phyloP scores from a whole-genome alignment of 176 grass and related monocot genomes.

The Oryza meyeriana region DNA sequence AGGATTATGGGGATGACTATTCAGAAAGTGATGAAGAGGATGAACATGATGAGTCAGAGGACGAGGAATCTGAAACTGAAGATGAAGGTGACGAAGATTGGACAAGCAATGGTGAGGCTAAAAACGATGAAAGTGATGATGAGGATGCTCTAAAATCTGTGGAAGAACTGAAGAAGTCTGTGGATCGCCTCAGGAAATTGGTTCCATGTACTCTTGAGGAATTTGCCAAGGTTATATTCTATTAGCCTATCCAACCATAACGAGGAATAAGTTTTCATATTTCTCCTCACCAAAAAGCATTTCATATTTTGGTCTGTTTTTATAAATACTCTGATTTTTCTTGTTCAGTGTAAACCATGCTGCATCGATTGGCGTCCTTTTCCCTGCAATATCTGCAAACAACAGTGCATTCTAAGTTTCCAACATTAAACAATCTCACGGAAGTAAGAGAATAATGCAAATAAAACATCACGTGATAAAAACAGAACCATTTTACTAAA shows the following conservation, averaged over 20 bases:
- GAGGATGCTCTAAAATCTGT: constrained; percentile 65
- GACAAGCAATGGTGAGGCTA: constrained; percentile 63
- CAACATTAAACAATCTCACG: background rate
- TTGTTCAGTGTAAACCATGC: background rate
- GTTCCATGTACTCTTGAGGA: constrained; percentile 66
- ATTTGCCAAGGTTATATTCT: constrained; percentile 59
- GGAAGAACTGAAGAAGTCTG: constrained; percentile 64
- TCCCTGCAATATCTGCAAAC: constrained; percentile 6
- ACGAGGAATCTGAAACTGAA: constrained; percentile 80
- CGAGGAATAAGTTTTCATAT: background rate
- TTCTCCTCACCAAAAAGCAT: background rate
- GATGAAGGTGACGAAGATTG: constrained; percentile 74
- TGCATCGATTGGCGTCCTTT: background rate
- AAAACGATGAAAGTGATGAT: constrained; percentile 74
- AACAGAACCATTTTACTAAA: background rate
- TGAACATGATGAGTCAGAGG: constrained; percentile 62
- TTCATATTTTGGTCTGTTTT: background rate
- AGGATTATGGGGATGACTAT: constrained; percentile 78
- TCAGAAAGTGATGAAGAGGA: constrained; percentile 75
- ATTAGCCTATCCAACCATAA: background rate
- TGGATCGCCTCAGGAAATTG: constrained; percentile 64
- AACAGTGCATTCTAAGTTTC: background rate
- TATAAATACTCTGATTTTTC: background rate
- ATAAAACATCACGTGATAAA: background rate
- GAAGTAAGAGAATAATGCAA: background rate